Conservation (phyloP, 2,329 filamentous ascomycete genomes). For the Colletotrichum falcatum region DNA sequence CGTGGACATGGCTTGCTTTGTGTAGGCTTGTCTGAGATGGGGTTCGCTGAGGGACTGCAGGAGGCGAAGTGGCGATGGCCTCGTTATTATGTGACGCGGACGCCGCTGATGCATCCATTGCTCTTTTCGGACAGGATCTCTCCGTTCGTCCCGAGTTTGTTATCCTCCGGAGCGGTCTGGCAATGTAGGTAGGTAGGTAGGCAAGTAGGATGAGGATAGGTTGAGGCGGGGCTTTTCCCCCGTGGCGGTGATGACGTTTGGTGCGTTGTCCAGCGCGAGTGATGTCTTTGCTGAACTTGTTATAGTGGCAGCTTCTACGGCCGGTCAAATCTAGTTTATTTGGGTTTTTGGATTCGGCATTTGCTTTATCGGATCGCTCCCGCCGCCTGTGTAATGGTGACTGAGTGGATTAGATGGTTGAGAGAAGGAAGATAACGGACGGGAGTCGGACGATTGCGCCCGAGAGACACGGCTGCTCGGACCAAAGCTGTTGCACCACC, state of each 20-base stretch:
- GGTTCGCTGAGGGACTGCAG: conserved; percentile 49
- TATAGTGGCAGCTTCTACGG: neutral
- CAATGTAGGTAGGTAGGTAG: neutral
- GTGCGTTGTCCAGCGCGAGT: neutral
- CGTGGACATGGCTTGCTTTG: conserved; percentile 57
- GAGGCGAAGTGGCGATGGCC: conserved; percentile 43
- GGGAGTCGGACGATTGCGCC: conserved; percentile 23
- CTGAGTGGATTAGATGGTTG: conserved; percentile 9
- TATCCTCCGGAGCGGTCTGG: neutral
- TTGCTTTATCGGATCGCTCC: neutral
- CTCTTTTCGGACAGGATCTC: neutral
- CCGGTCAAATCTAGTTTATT: neutral
- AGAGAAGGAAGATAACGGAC: conserved; percentile 18
- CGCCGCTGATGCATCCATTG: conserved; percentile 31
- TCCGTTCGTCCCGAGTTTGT: neutral
- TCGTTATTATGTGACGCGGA: conserved; percentile 26
- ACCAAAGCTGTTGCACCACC: conserved; percentile 14
- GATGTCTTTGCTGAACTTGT: neutral
- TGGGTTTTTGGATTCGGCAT: neutral
- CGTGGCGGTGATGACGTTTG: neutral
- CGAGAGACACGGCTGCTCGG: conserved; percentile 19
- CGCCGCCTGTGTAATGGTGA: neutral
- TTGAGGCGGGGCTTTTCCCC: neutral
- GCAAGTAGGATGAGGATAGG: neutral
- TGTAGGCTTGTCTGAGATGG: conserved; percentile 59